phyloP scores from a whole-genome alignment of 176 grass and related monocot species.

The Rhipidocladum racemiflorum region DNA sequence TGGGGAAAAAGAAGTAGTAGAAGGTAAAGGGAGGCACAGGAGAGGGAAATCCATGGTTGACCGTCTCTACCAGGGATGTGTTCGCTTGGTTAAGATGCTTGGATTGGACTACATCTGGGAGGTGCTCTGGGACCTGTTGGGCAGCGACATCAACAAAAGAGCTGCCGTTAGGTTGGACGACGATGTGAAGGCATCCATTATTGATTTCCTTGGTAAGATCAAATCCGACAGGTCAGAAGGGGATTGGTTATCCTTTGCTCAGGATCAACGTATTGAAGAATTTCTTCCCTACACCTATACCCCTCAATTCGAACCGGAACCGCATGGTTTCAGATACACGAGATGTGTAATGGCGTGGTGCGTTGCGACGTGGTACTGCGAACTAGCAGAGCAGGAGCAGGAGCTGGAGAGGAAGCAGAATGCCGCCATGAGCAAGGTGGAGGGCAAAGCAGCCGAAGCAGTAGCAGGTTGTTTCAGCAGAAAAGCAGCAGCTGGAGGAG shows the following conservation, averaged over 20 bases:
- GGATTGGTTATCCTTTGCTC: not conserved
- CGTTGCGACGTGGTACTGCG: not conserved
- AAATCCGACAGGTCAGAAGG: not conserved
- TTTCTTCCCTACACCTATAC: not conserved
- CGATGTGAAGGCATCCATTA: conserved; percentile 1
- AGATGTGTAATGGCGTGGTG: not conserved
- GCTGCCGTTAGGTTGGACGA: not conserved
- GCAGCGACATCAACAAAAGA: not conserved
- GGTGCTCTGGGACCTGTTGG: not conserved
- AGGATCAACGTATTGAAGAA: not conserved
- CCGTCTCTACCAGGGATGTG: not conserved
- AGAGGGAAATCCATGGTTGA: not conserved
- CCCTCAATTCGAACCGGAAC: not conserved
- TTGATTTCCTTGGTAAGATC: not conserved
- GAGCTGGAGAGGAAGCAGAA: not conserved
- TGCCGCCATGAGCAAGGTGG: no score
- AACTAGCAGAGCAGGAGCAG: not conserved
- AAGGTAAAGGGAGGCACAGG: not conserved
- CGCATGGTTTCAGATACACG: not conserved
- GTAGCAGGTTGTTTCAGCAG: no score
- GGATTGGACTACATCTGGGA: not conserved
- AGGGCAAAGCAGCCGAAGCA: no score
- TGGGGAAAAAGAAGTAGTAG: not conserved
- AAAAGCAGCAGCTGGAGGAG: not conserved
- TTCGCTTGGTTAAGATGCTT: not conserved